A percentile compares a stretch with the other conserved stretches of the same genome.
Evolutionary conservation across 1,284 basidiomycete species (phyloP).

Genomic region (Moesziomyces aphidis): DNA sequence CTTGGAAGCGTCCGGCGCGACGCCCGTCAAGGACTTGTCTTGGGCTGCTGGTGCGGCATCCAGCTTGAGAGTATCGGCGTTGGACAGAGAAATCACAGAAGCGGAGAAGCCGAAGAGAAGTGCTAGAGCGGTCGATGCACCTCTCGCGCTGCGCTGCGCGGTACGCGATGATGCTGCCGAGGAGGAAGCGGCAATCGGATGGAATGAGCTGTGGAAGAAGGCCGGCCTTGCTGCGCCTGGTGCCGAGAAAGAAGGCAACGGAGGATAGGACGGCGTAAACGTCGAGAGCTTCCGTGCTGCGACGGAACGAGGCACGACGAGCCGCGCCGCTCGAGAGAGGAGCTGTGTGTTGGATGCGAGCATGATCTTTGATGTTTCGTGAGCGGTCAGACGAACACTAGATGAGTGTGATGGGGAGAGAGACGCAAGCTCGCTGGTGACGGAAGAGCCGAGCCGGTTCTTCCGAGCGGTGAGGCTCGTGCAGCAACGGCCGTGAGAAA

Average conservation of each 20-base stretch:
- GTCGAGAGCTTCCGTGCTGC: neutral
- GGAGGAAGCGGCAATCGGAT: slow-evolving; percentile 7
- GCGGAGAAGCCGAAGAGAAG: slow-evolving; percentile 9
- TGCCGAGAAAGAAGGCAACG: neutral
- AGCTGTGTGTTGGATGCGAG: neutral
- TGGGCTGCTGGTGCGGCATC: slow-evolving; percentile 18
- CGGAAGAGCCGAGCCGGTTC: neutral
- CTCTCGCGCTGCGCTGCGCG: neutral
- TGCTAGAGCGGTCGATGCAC: neutral
- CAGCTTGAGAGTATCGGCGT: slow-evolving; percentile 5
- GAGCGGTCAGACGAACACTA: no score
- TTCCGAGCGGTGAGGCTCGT: neutral
- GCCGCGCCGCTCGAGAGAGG: neutral
- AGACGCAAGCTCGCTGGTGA: neutral
- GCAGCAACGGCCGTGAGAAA: neutral
- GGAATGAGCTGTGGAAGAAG: slow-evolving; percentile 26
- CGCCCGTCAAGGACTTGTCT: slow-evolving; percentile 6
- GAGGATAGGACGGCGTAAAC: neutral
- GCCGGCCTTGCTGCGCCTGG: no score
- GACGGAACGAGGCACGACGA: neutral
- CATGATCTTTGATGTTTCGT: no score
- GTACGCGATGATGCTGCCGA: neutral
- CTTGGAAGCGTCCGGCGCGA: slow-evolving; percentile 8
- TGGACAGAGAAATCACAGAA: slow-evolving; percentile 5
- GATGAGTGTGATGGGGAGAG: neutral